Conservation (phyloP, 2,329 filamentous ascomycete genomes). For the Mycosphaerella arachidis region DNA sequence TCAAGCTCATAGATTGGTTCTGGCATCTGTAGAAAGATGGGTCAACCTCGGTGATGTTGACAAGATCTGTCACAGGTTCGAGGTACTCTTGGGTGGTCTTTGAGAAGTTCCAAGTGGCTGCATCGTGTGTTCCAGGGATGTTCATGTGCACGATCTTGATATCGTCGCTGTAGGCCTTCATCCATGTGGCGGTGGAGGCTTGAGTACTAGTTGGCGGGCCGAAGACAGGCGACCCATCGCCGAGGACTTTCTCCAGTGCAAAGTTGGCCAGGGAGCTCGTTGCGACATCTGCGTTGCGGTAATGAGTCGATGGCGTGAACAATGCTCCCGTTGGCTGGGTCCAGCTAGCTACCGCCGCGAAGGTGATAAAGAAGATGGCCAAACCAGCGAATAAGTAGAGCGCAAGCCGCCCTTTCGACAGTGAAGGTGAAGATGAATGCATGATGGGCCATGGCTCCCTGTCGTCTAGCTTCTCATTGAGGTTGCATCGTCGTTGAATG, state of each 20-base stretch:
- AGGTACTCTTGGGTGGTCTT: conserved; percentile 40
- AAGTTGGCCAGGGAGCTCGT: conserved; percentile 28
- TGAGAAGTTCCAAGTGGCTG: conserved; percentile 51
- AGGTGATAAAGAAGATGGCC: conserved; percentile 12
- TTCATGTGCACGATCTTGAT: conserved; percentile 45
- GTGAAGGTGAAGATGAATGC: background rate
- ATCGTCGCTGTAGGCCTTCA: conserved; percentile 42
- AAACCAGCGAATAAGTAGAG: conserved; percentile 9
- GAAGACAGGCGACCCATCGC: conserved; percentile 42
- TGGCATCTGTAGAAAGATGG: conserved; percentile 43
- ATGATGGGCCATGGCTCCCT: conserved; percentile 6
- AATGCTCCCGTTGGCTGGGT: conserved; percentile 6
- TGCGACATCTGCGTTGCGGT: background rate
- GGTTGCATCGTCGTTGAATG: background rate
- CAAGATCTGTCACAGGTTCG: conserved; percentile 38
- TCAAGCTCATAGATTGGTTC: conserved; percentile 34
- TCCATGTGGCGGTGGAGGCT: conserved; percentile 40
- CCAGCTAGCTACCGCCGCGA: conserved; percentile 12
- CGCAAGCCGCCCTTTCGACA: conserved; percentile 6
- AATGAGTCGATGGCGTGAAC: conserved; percentile 4
- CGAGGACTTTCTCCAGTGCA: conserved; percentile 42
- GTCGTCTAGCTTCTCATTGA: background rate
- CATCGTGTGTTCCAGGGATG: conserved; percentile 50
- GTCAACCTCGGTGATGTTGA: conserved; percentile 33
- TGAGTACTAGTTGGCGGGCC: conserved; percentile 27